Evolutionary conservation across 2,329 filamentous ascomycete species (phyloP).

Genomic region (Neurospora sp.): DNA sequence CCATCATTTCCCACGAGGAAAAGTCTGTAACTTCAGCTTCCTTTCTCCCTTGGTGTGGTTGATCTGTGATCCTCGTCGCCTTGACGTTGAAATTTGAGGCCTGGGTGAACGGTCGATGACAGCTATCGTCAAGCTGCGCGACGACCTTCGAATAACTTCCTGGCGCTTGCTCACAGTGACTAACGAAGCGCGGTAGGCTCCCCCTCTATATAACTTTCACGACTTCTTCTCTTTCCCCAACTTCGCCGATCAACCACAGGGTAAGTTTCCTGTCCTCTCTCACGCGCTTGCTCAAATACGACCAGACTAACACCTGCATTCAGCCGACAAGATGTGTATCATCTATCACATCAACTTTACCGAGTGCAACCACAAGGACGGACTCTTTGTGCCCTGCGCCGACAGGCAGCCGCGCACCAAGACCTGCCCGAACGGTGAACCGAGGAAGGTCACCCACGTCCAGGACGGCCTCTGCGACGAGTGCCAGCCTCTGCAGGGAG

Average conservation of each 20-base stretch:
- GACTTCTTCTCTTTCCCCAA: neutral
- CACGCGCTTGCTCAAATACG: neutral
- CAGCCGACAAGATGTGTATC: neutral
- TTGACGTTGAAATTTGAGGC: neutral
- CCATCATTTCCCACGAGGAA: neutral
- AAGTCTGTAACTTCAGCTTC: neutral
- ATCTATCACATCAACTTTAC: neutral
- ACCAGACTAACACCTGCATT: neutral
- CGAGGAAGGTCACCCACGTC: neutral
- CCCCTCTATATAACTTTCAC: neutral
- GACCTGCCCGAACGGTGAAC: neutral
- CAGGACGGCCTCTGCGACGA: neutral
- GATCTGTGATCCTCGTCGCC: neutral
- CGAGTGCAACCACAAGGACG: neutral
- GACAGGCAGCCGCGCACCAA: neutral
- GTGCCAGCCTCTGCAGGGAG: rapidly evolving
- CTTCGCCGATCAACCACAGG: neutral
- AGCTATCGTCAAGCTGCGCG: neutral
- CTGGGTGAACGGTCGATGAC: neutral
- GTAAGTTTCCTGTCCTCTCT: neutral
- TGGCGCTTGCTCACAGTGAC: neutral
- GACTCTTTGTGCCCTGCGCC: neutral
- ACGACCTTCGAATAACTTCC: neutral
- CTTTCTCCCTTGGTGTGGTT: neutral
- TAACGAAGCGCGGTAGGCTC: neutral